Evolutionary conservation across 768 basidiomycete genomes (phyloP), one percentile per base, ranked within the genome.

Genomic region (Russula dissimulans): DNA sequence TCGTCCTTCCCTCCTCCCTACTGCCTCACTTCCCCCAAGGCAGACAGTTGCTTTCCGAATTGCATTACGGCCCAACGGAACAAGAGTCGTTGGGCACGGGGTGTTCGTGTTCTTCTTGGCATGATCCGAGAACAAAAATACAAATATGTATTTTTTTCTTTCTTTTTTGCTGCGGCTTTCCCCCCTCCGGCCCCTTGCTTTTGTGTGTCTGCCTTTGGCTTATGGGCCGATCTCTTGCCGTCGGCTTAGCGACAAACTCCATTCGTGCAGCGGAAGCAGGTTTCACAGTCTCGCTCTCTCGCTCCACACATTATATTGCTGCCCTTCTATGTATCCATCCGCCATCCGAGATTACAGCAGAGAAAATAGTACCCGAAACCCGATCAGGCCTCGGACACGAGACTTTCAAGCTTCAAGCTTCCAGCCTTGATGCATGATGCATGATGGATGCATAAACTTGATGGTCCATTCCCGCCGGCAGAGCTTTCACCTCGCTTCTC

Each of bases 191-290:
- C 32, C 17, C 31, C 43, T 38, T 46, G 1, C 34, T 55, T 42
- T 29, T 57, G 17, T 32, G 11, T 44, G 15, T 18, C 12, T 50
- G 17, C 34, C 42, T 45, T 44, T 38, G 22, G 26, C 26, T 38
- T 58, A 50, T 56, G 36, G 42, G 54, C 54, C 59, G 59, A 61
- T 61, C 55, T 56, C 36, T 38, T 46, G 26, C 55, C 60, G 29
- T 56, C 43, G 39, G 43, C 54, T 31, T 56, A 46, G n/a, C 49
- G 49, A 56, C 55, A 39, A 51, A 49, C 42, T 38, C 36, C 60
- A 46, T 17, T 29, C 47, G 10, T 32, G 17, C 17, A 26, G 47
- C 39, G 39, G 10, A 29, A 36, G 22, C 22, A 56, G 34, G 44
- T 9, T 38, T 36, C 26, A 8, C 14, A 15, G 8, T 42, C 52